Evolutionary conservation across 1,284 basidiomycete species (phyloP).

Genomic region (Cutaneotrichosporon cutaneum): DNA sequence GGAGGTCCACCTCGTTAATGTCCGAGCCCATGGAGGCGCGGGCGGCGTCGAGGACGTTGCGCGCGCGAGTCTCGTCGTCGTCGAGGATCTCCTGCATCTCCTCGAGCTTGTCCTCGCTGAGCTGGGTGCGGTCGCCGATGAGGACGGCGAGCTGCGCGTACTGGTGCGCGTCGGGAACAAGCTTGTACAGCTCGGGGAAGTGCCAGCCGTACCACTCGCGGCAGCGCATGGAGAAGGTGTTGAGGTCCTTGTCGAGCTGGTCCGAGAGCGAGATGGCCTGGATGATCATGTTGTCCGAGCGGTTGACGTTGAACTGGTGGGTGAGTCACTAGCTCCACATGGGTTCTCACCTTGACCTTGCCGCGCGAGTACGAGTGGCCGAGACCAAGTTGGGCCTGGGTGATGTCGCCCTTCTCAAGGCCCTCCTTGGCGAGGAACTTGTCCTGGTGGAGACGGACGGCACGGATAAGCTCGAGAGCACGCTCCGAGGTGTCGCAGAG

Average conservation of each 20-base stretch:
- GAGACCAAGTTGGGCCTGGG: conserved; percentile 91
- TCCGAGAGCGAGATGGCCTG: conserved; percentile 98
- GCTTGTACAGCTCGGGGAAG: conserved; percentile 93
- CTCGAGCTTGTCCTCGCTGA: conserved; percentile 66
- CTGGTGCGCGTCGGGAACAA: conserved; percentile 92
- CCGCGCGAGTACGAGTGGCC: conserved; percentile 97
- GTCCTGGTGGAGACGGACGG: conserved; percentile 86
- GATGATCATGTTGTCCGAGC: conserved; percentile 99
- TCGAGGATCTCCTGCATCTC: conserved; percentile 80
- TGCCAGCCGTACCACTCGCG: conserved; percentile 99
- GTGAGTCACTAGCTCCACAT: conserved; percentile 13
- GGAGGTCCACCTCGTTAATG: conserved; percentile 89
- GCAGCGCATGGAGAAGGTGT: conserved; percentile 97
- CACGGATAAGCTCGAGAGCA: conserved; percentile 85
- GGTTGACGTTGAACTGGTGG: conserved; percentile 91
- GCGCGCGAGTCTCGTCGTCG: conserved; percentile 81
- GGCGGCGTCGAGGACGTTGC: conserved; percentile 92
- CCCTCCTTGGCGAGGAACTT: conserved; percentile 68
- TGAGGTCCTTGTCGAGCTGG: conserved; percentile 99
- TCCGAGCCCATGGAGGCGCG: conserved; percentile 93
- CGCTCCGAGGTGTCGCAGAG: conserved; percentile 85
- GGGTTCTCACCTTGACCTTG: conserved; percentile 75
- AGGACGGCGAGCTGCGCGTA: conserved; percentile 86
- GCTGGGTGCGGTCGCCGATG: conserved; percentile 77
- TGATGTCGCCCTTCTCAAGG: conserved; percentile 83